phyloP scores from a whole-genome alignment of 179 eudicot genomes.

The Gypsophila paniculata region DNA sequence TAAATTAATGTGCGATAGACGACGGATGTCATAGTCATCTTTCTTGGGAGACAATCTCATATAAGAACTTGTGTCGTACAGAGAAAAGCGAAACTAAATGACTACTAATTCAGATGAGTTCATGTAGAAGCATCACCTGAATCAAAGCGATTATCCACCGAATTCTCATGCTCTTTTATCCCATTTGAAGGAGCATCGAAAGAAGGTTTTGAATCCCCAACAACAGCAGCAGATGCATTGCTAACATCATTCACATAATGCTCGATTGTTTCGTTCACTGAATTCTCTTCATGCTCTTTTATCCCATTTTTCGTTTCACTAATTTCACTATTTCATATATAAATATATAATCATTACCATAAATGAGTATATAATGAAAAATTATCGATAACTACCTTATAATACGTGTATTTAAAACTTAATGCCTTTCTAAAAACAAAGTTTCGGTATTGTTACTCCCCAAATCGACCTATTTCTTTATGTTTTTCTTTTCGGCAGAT shows the following conservation, averaged over 20 bases:
- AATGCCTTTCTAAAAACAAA: too few relatives aligned
- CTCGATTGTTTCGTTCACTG: background rate
- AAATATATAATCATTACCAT: constrained; percentile 19
- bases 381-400: too few relatives aligned
- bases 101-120: constrained; percentile 1
- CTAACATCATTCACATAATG: background rate
- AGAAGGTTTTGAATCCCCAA: background rate
- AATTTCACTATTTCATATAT: constrained; percentile 23
- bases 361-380: background rate
- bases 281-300: constrained; percentile 19
- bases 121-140: constrained; percentile 21
- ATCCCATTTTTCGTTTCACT: constrained; percentile 20
- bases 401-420: too few relatives aligned
- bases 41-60: too few relatives aligned
- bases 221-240: constrained; percentile 5
- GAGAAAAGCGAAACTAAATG: background rate
- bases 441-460: too few relatives aligned
- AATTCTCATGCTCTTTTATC: too few relatives aligned
- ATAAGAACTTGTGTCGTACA: background rate
- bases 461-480: too few relatives aligned
- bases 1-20: too few relatives aligned
- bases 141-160: constrained; percentile 14
- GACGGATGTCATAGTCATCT: too few relatives aligned
- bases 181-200: constrained; percentile 20
- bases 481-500: too few relatives aligned